phyloP scores from a whole-genome alignment of 2,329 filamentous ascomycete genomes.

The Ustulina deusta region DNA sequence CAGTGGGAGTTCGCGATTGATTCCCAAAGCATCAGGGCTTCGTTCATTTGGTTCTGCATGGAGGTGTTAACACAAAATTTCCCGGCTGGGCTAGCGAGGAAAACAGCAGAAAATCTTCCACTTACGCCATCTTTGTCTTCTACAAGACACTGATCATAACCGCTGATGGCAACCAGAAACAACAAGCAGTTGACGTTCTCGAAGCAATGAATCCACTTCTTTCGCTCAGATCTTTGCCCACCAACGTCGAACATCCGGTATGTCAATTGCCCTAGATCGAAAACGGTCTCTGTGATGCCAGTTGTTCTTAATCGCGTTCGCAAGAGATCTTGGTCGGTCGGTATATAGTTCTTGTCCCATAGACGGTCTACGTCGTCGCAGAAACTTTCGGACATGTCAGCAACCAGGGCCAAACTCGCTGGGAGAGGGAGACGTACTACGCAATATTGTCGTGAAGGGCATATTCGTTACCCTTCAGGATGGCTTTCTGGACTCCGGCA shows the following conservation, averaged over 20 bases:
- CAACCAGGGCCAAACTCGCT: slow-evolving; percentile 18
- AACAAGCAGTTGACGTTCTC: slow-evolving; percentile 93
- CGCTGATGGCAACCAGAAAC: slow-evolving; percentile 94
- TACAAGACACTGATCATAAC: slow-evolving; percentile 95
- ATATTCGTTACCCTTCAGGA: slow-evolving; percentile 94
- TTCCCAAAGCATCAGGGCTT: slow-evolving; percentile 87
- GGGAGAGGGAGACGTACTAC: slow-evolving; percentile 79
- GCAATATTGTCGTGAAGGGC: slow-evolving; percentile 94
- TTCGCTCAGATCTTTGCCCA: slow-evolving; percentile 90
- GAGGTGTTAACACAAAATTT: slow-evolving; percentile 30
- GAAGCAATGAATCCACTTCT: slow-evolving; percentile 98
- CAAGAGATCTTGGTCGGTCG: slow-evolving; percentile 93
- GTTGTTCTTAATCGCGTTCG: slow-evolving; percentile 91
- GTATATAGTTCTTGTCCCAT: slow-evolving; percentile 82
- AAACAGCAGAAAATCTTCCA: slow-evolving; percentile 40
- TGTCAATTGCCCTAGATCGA: slow-evolving; percentile 89
- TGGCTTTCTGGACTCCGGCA: slow-evolving; percentile 84
- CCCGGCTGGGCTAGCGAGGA: background rate
- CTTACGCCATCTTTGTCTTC: slow-evolving; percentile 96
- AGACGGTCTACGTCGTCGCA: slow-evolving; percentile 82
- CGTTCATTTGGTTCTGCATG: slow-evolving; percentile 87
- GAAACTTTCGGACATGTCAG: slow-evolving; percentile 70
- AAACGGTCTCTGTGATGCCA: slow-evolving; percentile 94
- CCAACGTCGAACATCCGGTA: slow-evolving; percentile 98
- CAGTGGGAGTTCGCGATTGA: slow-evolving; percentile 88